Percentiles rank a stretch among this genome's conserved stretches.
These are phyloP conservation scores for Protomyces gravidus DNA, from an alignment of 1,139 yeast species.

Conservation along the genomic window DNA sequence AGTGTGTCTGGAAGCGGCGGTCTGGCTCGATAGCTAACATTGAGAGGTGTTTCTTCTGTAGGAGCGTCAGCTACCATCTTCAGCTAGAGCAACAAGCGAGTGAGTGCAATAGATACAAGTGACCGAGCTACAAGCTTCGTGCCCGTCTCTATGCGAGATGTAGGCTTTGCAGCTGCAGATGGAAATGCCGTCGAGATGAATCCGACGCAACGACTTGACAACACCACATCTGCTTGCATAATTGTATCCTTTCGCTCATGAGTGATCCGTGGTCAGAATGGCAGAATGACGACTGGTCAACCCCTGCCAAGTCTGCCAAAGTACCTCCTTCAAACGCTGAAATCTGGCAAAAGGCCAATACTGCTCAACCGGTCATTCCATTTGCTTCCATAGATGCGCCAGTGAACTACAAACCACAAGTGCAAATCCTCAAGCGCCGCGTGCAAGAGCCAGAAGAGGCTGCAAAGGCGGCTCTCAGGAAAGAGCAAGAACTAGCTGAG, in stretches of 20 bases:
- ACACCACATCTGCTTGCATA: background rate
- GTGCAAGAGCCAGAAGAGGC: background rate
- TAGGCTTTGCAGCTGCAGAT: no score
- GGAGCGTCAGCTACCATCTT: background rate
- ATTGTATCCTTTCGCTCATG: background rate
- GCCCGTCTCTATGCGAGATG: no score
- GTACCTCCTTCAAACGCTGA: constrained; percentile 2
- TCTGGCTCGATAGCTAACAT: background rate
- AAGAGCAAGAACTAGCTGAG: background rate
- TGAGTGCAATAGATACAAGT: no score
- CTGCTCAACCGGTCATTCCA: background rate
- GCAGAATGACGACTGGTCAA: constrained; percentile 25
- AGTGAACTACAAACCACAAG: constrained; percentile 8
- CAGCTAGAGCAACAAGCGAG: no score
- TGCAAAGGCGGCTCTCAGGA: background rate
- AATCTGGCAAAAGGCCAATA: constrained; percentile 17
- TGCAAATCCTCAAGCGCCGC: constrained; percentile 10
- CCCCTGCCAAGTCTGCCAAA: background rate
- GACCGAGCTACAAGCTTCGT: no score
- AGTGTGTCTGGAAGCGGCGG: constrained; percentile 10
- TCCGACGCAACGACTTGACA: background rate
- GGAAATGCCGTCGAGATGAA: no score
- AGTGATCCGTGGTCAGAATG: constrained; percentile 27
- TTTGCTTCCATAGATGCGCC: background rate
- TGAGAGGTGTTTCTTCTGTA: background rate